Evolutionary conservation across 2,329 filamentous ascomycete genomes (phyloP).

Genomic region (Verticillium nonalfalfae): DNA sequence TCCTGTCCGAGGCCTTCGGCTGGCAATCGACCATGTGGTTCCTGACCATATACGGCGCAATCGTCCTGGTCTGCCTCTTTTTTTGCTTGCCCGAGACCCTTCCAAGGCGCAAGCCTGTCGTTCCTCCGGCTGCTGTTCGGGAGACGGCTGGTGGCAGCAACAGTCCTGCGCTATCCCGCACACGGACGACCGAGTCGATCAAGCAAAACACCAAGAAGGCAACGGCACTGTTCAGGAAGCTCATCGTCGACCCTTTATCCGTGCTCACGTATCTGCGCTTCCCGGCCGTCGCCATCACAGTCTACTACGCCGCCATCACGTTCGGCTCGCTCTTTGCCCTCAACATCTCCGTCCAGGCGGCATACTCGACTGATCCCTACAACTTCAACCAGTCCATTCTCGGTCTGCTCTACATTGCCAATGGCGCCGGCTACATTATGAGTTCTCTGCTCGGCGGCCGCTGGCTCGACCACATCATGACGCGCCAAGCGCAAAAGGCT

Average conservation of each 20-base stretch:
- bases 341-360: constrained; percentile 70
- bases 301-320: constrained; percentile 67
- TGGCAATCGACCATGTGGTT: constrained; percentile 81
- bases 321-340: constrained; percentile 72
- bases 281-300: constrained; percentile 65
- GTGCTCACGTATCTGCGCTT: constrained; percentile 68
- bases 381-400: constrained; percentile 61
- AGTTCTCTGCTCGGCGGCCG: constrained; percentile 63
- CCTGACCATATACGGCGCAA: constrained; percentile 60
- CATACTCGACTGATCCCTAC: constrained; percentile 63
- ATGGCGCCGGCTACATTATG: constrained; percentile 65
- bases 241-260: constrained; percentile 65
- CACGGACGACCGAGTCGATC: constrained; percentile 57
- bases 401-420: constrained; percentile 72
- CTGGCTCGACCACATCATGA: constrained; percentile 81
- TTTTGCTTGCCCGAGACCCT: constrained; percentile 63
- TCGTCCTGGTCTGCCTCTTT: constrained; percentile 48
- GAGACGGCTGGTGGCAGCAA: neutral
- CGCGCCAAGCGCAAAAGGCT: constrained; percentile 64
- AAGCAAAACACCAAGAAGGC: constrained; percentile 48
- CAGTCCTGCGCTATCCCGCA: constrained; percentile 31
- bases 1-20: constrained; percentile 59
- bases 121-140: constrained; percentile 6
- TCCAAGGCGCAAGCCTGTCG: constrained; percentile 20
- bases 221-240: constrained; percentile 47